These are phyloP conservation scores for Mycocentrospora acerina DNA, from an alignment of 2,329 filamentous ascomycete species.

Conservation along the genomic window DNA sequence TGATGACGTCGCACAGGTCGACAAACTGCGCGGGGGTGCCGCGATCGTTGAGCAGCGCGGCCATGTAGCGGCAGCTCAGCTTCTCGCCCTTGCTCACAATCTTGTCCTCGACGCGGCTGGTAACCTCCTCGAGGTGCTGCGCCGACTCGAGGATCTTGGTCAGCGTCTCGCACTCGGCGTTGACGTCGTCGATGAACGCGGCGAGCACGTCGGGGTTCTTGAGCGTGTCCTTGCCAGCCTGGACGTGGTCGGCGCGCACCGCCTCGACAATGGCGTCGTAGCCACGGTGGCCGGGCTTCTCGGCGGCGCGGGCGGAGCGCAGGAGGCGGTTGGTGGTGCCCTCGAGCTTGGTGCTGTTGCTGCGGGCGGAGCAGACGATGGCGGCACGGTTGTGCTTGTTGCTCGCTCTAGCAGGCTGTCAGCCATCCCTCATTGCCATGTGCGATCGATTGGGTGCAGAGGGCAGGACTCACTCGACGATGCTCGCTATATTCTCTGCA, in stretches of 20 bases:
- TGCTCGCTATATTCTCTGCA: constrained; percentile 63
- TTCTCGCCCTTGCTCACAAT: constrained; percentile 96
- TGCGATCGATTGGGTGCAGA: not conserved
- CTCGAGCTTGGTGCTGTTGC: constrained; percentile 89
- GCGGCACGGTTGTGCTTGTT: constrained; percentile 73
- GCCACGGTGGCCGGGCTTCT: constrained; percentile 46
- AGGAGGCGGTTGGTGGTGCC: constrained; percentile 81
- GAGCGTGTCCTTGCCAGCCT: constrained; percentile 62
- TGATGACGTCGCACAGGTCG: constrained; percentile 80
- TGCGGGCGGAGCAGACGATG: constrained; percentile 93
- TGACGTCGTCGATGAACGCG: constrained; percentile 65
- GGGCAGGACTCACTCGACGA: constrained; percentile 55
- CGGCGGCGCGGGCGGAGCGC: constrained; percentile 50
- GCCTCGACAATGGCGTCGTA: constrained; percentile 76
- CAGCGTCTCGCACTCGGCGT: constrained; percentile 77
- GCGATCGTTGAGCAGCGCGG: constrained; percentile 76
- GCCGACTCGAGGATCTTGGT: constrained; percentile 70
- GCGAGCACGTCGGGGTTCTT: constrained; percentile 46
- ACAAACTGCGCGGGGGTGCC: constrained; percentile 86
- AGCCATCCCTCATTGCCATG: constrained; percentile 4
- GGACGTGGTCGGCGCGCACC: constrained; percentile 79
- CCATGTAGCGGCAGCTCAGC: constrained; percentile 89
- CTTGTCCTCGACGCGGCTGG: constrained; percentile 59
- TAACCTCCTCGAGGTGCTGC: constrained; percentile 57
- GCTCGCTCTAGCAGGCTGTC: constrained; percentile 52